Percentiles rank a stretch among this genome's conserved stretches.
Evolutionary conservation across 805 yeast genomes (phyloP).

Genomic region (Wilhelminamyces savonicus): DNA sequence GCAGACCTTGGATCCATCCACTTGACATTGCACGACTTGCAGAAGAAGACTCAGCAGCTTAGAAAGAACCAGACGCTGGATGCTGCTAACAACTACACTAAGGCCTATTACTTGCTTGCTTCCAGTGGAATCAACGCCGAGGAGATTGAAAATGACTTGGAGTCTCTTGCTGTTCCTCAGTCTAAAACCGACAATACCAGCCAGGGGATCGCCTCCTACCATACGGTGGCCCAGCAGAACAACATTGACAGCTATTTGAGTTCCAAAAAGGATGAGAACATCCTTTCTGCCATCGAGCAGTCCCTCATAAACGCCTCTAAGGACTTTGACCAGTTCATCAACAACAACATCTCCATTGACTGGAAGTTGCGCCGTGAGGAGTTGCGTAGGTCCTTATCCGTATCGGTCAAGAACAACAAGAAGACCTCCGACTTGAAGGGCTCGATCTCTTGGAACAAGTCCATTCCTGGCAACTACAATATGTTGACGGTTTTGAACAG

Average conservation of each 20-base stretch:
- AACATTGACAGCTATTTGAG: conserved; percentile 55
- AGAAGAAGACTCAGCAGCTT: conserved; percentile 55
- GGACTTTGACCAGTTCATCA: conserved; percentile 77
- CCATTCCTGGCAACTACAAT: conserved; percentile 24
- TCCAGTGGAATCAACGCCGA: conserved; percentile 85
- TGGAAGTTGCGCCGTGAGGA: conserved; percentile 79
- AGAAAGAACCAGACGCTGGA: conserved; percentile 35
- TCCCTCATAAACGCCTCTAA: conserved; percentile 65
- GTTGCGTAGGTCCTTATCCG: conserved; percentile 65
- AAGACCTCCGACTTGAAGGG: conserved; percentile 13
- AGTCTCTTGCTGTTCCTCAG: conserved; percentile 9
- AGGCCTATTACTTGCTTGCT: conserved; percentile 84
- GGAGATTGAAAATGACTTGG: conserved; percentile 62
- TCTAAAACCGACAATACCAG: too few relatives aligned
- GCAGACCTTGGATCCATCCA: conserved; percentile 77
- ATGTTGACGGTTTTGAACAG: conserved; percentile 20
- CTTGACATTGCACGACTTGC: conserved; percentile 73
- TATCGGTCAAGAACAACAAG: conserved; percentile 7
- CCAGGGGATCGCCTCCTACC: too few relatives aligned
- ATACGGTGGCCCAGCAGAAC: too few relatives aligned
- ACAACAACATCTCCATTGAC: conserved; percentile 66
- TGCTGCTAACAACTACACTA: conserved; percentile 42
- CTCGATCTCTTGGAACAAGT: conserved; percentile 30
- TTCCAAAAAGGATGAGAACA: conserved; percentile 74
- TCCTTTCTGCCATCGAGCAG: conserved; percentile 76